Conservation (phyloP, 306 rosid species). For the Castanea sativa region DNA sequence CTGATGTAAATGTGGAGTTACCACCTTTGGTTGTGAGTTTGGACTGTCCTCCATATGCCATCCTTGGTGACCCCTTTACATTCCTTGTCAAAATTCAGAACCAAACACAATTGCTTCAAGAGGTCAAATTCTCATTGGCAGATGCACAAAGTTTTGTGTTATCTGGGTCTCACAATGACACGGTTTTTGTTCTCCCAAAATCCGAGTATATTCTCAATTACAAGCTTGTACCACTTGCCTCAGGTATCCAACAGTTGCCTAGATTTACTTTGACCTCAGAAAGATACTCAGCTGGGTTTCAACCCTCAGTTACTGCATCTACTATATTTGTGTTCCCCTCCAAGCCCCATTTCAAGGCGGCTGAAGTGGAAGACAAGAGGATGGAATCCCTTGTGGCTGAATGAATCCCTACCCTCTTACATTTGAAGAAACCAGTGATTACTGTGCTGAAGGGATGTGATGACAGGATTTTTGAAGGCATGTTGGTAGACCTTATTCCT, state of each 20-base stretch:
- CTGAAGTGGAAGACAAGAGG: conserved; percentile 37
- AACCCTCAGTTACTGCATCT: conserved; percentile 49
- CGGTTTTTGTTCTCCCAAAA: conserved; percentile 73
- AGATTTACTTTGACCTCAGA: conserved; percentile 67
- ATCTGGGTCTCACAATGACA: conserved; percentile 80
- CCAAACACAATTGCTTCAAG: conserved; percentile 80
- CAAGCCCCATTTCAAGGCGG: conserved; percentile 63
- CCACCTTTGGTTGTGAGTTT: conserved; percentile 78
- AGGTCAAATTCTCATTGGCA: conserved; percentile 67
- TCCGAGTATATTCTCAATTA: conserved; percentile 70
- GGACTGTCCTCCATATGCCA: conserved; percentile 87
- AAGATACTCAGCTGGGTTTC: conserved; percentile 78
- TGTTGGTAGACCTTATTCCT: too few relatives aligned
- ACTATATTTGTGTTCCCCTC: conserved; percentile 76
- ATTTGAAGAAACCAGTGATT: background rate
- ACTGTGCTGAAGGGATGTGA: too few relatives aligned
- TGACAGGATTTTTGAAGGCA: too few relatives aligned
- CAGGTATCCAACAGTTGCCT: conserved; percentile 79
- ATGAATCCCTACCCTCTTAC: conserved; percentile 27
- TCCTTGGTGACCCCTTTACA: conserved; percentile 84
- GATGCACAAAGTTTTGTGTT: conserved; percentile 85
- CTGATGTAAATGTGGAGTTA: conserved; percentile 61
- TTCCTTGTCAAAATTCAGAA: conserved; percentile 61
- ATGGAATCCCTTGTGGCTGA: conserved; percentile 52
- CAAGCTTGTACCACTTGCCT: conserved; percentile 89